These are phyloP conservation scores for Suhomyces anneliseae DNA, from an alignment of 1,139 yeast species.

Conservation along the genomic window DNA sequence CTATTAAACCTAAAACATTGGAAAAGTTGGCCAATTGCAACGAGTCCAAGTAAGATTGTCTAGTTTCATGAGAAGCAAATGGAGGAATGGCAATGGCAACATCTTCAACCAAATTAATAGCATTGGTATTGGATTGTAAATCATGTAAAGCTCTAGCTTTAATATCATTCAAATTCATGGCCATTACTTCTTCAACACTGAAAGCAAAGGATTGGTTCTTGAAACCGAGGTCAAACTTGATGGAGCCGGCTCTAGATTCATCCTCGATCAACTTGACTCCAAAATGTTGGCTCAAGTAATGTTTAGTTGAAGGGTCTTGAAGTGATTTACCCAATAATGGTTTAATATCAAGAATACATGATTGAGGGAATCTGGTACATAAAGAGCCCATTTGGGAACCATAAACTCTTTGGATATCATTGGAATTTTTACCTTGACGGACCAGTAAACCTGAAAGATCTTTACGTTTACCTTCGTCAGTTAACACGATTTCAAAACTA, in stretches of 20 bases:
- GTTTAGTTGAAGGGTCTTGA: conserved; percentile 45
- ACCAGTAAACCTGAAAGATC: conserved; percentile 79
- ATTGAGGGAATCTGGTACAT: conserved; percentile 71
- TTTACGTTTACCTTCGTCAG: conserved; percentile 89
- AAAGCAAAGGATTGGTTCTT: conserved; percentile 44
- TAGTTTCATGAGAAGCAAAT: conserved; percentile 61
- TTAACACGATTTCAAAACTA: conserved; percentile 81
- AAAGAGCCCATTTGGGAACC: conserved; percentile 76
- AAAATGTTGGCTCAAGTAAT: conserved; percentile 55
- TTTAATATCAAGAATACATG: conserved; percentile 68
- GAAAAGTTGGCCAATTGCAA: conserved; percentile 67
- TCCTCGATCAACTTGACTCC: conserved; percentile 55
- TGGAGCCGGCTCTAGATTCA: conserved; percentile 44
- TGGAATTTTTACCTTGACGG: conserved; percentile 36
- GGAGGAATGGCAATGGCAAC: conserved; percentile 79
- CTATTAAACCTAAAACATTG: conserved; percentile 65
- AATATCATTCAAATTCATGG: conserved; percentile 75
- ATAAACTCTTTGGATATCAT: conserved; percentile 67
- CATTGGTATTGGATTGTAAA: conserved; percentile 32
- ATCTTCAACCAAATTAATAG: conserved; percentile 49
- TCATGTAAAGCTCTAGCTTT: conserved; percentile 58
- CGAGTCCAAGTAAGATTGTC: conserved; percentile 72
- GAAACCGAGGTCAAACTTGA: conserved; percentile 56
- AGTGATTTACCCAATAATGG: conserved; percentile 65
- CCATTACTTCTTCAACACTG: conserved; percentile 70